Conservation (phyloP, 2,329 filamentous ascomycete genomes). For the Colletotrichum euphorbiae region DNA sequence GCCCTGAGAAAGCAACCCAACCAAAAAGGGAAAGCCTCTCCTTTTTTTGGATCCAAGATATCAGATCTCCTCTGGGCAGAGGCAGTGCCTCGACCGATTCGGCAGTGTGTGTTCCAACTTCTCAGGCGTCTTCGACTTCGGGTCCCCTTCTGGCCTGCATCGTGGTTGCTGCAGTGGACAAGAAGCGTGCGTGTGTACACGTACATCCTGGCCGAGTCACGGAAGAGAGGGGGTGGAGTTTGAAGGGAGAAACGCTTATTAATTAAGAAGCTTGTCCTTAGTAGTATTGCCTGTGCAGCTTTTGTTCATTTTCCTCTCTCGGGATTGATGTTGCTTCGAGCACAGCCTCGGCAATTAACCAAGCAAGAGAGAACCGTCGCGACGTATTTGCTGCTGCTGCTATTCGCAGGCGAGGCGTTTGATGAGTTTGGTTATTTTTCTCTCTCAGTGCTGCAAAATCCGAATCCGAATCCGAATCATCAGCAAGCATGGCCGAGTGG, state of each 20-base stretch:
- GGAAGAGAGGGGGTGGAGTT: conserved; percentile 10
- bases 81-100: conserved; percentile 11
- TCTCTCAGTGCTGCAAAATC: neutral
- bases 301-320: conserved; percentile 14
- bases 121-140: neutral
- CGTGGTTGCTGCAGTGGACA: neutral
- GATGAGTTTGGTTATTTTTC: neutral
- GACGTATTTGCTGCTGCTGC: conserved; percentile 7
- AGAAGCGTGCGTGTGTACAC: neutral
- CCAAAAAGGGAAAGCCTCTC: conserved; percentile 7
- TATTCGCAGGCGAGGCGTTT: conserved; percentile 5
- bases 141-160: neutral
- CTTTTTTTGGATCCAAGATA: neutral
- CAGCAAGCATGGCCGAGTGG: conserved; percentile 12
- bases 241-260: conserved; percentile 16
- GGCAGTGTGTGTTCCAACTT: neutral
- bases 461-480: conserved; percentile 4
- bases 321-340: conserved; percentile 10
- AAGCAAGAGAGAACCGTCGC: neutral
- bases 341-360: conserved; percentile 36
- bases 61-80: conserved; percentile 22
- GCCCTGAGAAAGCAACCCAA: neutral
- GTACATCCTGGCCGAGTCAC: conserved; percentile 15
- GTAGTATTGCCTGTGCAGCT: conserved; percentile 12
- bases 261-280: conserved; percentile 38